A percentile compares a stretch with the other conserved stretches of the same genome.
These are phyloP conservation scores for Aspergillus sp. DNA, from an alignment of 2,329 filamentous ascomycete species.

Conservation along the genomic window DNA sequence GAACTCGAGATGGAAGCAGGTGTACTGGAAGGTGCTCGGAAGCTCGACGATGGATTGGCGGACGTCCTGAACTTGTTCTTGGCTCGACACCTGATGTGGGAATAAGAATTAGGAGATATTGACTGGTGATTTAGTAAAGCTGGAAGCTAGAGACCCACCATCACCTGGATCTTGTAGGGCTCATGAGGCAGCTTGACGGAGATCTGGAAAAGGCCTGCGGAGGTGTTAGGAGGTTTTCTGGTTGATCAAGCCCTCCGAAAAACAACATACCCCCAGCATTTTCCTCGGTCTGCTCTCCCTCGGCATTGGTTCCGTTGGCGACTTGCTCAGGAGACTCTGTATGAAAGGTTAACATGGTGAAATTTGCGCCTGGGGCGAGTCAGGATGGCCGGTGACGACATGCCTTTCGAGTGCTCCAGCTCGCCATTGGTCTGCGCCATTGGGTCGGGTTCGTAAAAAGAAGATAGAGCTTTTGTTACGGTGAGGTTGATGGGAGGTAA, in stretches of 20 bases:
- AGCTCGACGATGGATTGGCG: constrained; percentile 94
- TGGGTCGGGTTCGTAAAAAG: constrained; percentile 18
- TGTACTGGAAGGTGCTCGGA: constrained; percentile 91
- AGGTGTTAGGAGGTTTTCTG: neutral
- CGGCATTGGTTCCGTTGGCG: constrained; percentile 33
- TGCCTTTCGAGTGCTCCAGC: constrained; percentile 42
- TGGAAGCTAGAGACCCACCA: constrained; percentile 57
- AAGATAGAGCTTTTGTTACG: constrained; percentile 4
- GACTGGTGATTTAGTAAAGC: constrained; percentile 22
- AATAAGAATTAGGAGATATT: constrained; percentile 10
- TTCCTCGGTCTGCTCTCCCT: constrained; percentile 35
- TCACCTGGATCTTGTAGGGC: constrained; percentile 76
- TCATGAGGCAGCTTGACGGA: constrained; percentile 79
- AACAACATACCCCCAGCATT: constrained; percentile 33
- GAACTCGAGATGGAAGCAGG: constrained; percentile 96
- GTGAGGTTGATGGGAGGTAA: too few species aligned
- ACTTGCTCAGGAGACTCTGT: constrained; percentile 37
- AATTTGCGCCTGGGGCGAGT: neutral
- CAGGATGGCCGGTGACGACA: constrained; percentile 1
- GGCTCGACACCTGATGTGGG: constrained; percentile 68
- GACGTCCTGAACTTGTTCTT: constrained; percentile 97
- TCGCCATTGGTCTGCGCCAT: constrained; percentile 43
- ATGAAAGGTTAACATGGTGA: constrained; percentile 17
- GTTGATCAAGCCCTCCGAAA: neutral
- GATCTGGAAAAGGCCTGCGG: constrained; percentile 62